Evolutionary conservation across 1,139 yeast species (phyloP).

Genomic region (Protomyces arabidopsidicola): DNA sequence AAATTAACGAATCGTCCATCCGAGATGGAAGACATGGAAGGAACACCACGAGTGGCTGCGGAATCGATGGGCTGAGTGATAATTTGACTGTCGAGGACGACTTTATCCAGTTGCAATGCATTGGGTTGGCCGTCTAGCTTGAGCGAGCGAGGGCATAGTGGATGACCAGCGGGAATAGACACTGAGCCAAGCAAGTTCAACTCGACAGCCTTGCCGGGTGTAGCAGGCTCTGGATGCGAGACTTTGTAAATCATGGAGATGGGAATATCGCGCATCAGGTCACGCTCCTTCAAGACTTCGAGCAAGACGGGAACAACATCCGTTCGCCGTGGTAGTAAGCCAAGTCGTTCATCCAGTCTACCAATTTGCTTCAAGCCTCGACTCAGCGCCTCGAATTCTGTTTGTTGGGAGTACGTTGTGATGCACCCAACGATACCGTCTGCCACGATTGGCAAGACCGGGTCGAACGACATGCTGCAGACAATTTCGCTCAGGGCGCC

Average conservation of each 20-base stretch:
- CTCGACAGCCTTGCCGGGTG: neutral
- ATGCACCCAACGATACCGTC: neutral
- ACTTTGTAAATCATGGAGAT: neutral
- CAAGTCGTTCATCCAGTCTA: neutral
- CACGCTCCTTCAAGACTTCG: neutral
- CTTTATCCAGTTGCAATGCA: neutral
- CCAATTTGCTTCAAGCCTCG: neutral
- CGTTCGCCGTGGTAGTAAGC: neutral
- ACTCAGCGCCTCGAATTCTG: neutral
- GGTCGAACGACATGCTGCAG: neutral
- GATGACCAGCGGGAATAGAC: neutral
- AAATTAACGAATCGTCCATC: neutral
- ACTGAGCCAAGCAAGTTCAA: neutral
- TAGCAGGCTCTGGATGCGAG: neutral
- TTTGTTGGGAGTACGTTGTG: neutral
- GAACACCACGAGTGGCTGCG: neutral
- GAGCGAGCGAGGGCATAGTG: neutral
- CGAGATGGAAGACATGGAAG: neutral
- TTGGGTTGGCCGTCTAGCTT: neutral
- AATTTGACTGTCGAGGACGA: neutral
- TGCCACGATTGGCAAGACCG: neutral
- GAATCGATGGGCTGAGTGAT: neutral
- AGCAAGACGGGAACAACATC: neutral
- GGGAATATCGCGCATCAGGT: neutral
- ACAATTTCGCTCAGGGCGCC: neutral